Evolutionary conservation across 2,329 filamentous ascomycete species (phyloP), one percentile per base, ranked within the genome.

Genomic region (Fusarium papillatum): DNA sequence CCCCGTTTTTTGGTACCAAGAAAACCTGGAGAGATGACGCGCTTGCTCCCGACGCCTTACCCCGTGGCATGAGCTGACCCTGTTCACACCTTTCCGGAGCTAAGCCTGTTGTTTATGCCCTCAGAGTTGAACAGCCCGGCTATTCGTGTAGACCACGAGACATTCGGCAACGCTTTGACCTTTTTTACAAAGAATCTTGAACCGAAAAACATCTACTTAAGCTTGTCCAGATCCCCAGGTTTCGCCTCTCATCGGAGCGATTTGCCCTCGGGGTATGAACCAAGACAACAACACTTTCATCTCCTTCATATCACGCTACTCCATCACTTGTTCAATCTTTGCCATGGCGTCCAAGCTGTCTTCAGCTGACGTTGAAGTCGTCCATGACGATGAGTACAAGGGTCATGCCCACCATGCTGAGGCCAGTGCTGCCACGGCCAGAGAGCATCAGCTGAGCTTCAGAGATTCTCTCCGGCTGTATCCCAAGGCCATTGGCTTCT

Each of bases 401-500:
- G 64, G 48, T 17, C 68, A 66, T 13, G 38, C 36, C 3, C 13
- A 55, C 3, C 60, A 73, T 1, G 63, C 74, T 11, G 74, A 77
- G 41, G 74, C 84, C 43, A 82, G 83, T 29, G 82, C 82, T 14
- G 86, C 86, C 5, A 85, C 83, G n/a, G 80, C 82, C n/a, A 79
- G 80, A 61, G 85, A 86, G 76, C 83, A 84, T 53, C 76, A 68
- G 41, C 83, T 86, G 79, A 82, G 79, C 17, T 80, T 86, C 41
- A 73, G 78, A 24, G 78, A 85, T 64, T 82, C 84, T 9, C 75
- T 86, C 67, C 81, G 80, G 53, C 77, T 85, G 1, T 86, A 86
- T 62, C 84, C 85, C 26, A 85, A 86, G 73, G 85, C 85, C 53
- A 82, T 87, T 38, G 81, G 75, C 66, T 87, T 85, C 82, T 87